Conservation (phyloP, 2,329 filamentous ascomycete genomes). For the Diaporthe sp. region DNA sequence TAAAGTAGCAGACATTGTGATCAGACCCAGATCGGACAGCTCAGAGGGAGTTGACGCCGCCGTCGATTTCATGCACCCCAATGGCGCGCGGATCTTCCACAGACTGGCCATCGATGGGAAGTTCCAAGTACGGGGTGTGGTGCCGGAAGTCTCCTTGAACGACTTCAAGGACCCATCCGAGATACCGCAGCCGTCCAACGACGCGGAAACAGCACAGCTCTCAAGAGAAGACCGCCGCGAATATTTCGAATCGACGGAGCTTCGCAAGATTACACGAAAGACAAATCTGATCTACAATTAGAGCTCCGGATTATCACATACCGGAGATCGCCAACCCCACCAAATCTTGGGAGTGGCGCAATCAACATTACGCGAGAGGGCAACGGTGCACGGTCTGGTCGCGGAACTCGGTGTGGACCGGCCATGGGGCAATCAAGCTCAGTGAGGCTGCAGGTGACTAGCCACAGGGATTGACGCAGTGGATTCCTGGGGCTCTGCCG, state of each 20-base stretch:
- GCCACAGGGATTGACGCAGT: neutral
- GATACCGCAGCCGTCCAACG: neutral
- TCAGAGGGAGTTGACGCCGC: neutral
- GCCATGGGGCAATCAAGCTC: neutral
- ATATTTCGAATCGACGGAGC: neutral
- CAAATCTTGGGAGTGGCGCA: slow-evolving; percentile 11
- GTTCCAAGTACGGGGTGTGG: neutral
- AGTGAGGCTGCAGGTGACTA: slow-evolving; percentile 1
- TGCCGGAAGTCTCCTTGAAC: neutral
- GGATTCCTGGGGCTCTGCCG: neutral
- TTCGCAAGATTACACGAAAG: slow-evolving; percentile 10
- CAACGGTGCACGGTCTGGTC: neutral
- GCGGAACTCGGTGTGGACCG: slow-evolving; percentile 3
- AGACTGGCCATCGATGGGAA: neutral
- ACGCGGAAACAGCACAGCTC: neutral
- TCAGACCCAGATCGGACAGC: neutral
- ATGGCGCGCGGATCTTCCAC: neutral
- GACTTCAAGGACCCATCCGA: neutral
- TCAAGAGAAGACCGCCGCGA: neutral
- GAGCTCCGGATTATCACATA: neutral
- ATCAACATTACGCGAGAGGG: neutral
- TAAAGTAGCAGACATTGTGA: neutral
- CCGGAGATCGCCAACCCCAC: slow-evolving; percentile 1
- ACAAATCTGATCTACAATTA: slow-evolving; percentile 2
- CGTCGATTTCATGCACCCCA: neutral